Base-by-base conservation (phyloP, 1,139 yeast species). In the Saccharomycopsis hybrid region DNA sequence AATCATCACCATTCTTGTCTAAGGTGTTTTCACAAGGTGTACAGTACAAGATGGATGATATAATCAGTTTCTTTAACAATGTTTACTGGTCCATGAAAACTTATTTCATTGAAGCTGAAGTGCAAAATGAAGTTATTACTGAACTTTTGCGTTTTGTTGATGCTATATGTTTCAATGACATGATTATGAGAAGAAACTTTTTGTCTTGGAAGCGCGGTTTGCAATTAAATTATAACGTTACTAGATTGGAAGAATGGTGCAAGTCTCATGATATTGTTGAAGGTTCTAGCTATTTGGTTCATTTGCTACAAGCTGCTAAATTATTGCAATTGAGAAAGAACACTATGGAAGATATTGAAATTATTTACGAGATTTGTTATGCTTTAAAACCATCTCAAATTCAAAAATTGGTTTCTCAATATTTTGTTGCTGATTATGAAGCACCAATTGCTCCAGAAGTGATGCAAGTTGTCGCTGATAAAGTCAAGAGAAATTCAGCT, bases 171-270 rank as follows among this genome's bases (percentile, higher is more conserved):
- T 94, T 94, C 76, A 94, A 94, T 65, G 98, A 94, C 65, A 74
- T 94, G 68, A 81, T 94, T 51, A 86, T 92, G 96, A 82, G 96
- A 71, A 80, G 97, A 66, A 85, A 85, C 68, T 94, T 90, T 69
- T 73, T 92, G 63, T 85, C 96, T 11, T 94, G 98, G 98, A 92
- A 92, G 73, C 83, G 98, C 64, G 98, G 98, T 50, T 76, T 94
- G 58, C 98, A 94, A 69, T 80, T 94, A 69, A 92, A 90, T 65
- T 94, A 94, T 71, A 94, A 94, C 66, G 94, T 90, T 50, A 92
- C 98, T 4, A 79, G 98, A 62, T 76, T 94, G 60, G 97, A 90
- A 67, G 99, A 94, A 70, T 94, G 98, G 98, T 92, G 98, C 69
- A 92, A 89, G 69, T 82, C 92, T 3, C 97, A 92, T 66, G 95